These are phyloP conservation scores for Scheffersomyces spartinae DNA, from an alignment of 805 yeast genomes.

Conservation along the genomic window DNA sequence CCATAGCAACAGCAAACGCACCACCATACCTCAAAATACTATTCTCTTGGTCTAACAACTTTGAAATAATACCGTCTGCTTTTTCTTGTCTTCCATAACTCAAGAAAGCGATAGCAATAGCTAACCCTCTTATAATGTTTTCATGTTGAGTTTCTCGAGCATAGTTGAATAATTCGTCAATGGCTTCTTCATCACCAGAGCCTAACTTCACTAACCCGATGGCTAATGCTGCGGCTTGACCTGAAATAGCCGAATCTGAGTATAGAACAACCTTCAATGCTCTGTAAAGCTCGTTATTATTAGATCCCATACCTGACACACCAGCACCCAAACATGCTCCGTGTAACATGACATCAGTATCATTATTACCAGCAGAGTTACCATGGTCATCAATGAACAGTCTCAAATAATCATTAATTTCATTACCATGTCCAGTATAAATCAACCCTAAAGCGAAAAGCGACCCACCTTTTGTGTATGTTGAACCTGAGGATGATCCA, in stretches of 20 bases:
- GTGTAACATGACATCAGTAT: constrained; percentile 75
- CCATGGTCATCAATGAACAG: constrained; percentile 57
- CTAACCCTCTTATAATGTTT: constrained; percentile 85
- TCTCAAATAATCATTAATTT: constrained; percentile 69
- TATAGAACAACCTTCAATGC: constrained; percentile 74
- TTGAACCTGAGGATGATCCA: constrained; percentile 57
- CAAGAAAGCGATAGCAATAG: constrained; percentile 79
- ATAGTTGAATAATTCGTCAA: constrained; percentile 74
- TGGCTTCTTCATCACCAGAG: constrained; percentile 59
- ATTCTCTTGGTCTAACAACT: constrained; percentile 62
- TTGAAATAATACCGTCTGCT: constrained; percentile 59
- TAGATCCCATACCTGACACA: constrained; percentile 92
- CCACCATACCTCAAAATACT: constrained; percentile 91
- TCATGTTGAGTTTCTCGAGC: constrained; percentile 96
- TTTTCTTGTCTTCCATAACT: constrained; percentile 77
- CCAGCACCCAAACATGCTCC: constrained; percentile 96
- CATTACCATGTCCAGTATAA: constrained; percentile 93
- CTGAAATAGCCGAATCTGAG: constrained; percentile 86
- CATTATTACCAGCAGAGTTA: constrained; percentile 53
- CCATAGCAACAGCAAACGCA: constrained; percentile 85
- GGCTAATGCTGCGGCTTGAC: constrained; percentile 92
- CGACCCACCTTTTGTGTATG: constrained; percentile 93
- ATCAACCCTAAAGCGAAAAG: constrained; percentile 86
- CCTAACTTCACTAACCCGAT: constrained; percentile 97
- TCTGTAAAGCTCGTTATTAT: constrained; percentile 62